A percentile compares a stretch with the other conserved stretches of the same genome.
phyloP scores from a whole-genome alignment of 192 early-diverging fungal genomes.

The Tieghemiomyces parasiticus region DNA sequence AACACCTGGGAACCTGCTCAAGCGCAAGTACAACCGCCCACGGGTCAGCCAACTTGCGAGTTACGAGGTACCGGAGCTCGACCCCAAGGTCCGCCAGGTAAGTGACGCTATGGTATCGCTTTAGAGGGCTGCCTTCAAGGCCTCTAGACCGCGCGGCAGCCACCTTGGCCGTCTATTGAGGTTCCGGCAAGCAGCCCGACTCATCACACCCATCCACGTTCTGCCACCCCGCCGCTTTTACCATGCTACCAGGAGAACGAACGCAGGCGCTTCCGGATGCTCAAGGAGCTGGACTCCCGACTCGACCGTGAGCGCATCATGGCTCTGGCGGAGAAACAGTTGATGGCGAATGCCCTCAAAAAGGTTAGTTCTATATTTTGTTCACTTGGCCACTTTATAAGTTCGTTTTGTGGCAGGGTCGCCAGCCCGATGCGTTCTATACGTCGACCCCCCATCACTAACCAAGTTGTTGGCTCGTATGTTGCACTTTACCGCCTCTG shows the following conservation, averaged over 20 bases:
- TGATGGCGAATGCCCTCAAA: neutral
- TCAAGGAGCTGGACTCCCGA: slow-evolving; percentile 18
- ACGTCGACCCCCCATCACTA: slow-evolving; percentile 62
- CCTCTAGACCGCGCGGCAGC: too few relatives aligned
- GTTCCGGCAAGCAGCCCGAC: too few relatives aligned
- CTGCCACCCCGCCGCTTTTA: too few relatives aligned
- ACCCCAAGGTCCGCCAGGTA: too few relatives aligned
- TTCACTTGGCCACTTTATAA: too few relatives aligned
- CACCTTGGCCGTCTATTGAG: too few relatives aligned
- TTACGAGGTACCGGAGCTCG: too few relatives aligned
- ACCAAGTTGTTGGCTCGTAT: slow-evolving; percentile 26
- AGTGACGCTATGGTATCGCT: too few relatives aligned
- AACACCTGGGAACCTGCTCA: slow-evolving; percentile 62
- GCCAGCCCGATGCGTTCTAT: slow-evolving; percentile 43
- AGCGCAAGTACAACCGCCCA: slow-evolving; percentile 71
- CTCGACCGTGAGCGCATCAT: slow-evolving; percentile 14
- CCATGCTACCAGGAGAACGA: neutral
- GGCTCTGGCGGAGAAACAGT: slow-evolving; percentile 11
- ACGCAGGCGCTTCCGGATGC: slow-evolving; percentile 29
- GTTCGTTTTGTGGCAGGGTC: slow-evolving; percentile 24
- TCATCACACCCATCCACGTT: too few relatives aligned
- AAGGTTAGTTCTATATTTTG: too few relatives aligned
- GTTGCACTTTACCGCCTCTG: neutral
- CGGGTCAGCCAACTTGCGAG: slow-evolving; percentile 25
- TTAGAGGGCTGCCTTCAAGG: too few relatives aligned